Percentiles rank a stretch among this genome's conserved stretches.
Conservation (phyloP, 495 filamentous ascomycete genomes). For the Podospora pseudocomata region DNA sequence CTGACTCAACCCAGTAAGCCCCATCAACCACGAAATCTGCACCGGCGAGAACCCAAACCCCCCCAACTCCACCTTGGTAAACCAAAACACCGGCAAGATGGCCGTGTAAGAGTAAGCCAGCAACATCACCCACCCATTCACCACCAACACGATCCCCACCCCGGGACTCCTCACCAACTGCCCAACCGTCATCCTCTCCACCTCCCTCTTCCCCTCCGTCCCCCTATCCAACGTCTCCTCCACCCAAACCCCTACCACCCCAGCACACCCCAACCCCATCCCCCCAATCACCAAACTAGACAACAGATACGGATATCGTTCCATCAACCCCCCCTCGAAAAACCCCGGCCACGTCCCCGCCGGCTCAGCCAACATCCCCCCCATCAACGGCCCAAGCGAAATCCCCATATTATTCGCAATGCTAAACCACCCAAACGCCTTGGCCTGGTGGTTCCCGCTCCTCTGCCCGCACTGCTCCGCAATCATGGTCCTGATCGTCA, state of each 20-base stretch:
- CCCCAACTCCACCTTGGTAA: slow-evolving; percentile 50
- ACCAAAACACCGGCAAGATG: slow-evolving; percentile 61
- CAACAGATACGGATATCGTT: slow-evolving; percentile 61
- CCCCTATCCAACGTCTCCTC: slow-evolving; percentile 50
- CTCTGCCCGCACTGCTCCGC: slow-evolving; percentile 62
- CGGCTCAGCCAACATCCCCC: slow-evolving; percentile 60
- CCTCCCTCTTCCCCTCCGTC: slow-evolving; percentile 25
- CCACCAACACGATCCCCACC: slow-evolving; percentile 57
- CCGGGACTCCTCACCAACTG: slow-evolving; percentile 58
- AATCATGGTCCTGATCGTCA: slow-evolving; percentile 69
- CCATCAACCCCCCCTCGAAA: slow-evolving; percentile 58
- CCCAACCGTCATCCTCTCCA: slow-evolving; percentile 31
- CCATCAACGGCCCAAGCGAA: slow-evolving; percentile 62
- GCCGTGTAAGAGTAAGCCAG: slow-evolving; percentile 64
- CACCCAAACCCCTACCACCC: slow-evolving; percentile 47
- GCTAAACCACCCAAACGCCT: slow-evolving; percentile 68
- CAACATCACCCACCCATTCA: slow-evolving; percentile 58
- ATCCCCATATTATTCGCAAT: slow-evolving; percentile 68
- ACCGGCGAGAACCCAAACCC: slow-evolving; percentile 57
- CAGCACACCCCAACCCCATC: slow-evolving; percentile 48
- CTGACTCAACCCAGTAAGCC: slow-evolving; percentile 56
- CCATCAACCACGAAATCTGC: slow-evolving; percentile 59
- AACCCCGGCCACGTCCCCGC: slow-evolving; percentile 51
- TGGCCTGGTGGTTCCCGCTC: slow-evolving; percentile 65
- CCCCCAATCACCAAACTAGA: slow-evolving; percentile 52